These are phyloP conservation scores for Metschnikowia arizonensis DNA, from an alignment of 805 yeast genomes.

Conservation along the genomic window DNA sequence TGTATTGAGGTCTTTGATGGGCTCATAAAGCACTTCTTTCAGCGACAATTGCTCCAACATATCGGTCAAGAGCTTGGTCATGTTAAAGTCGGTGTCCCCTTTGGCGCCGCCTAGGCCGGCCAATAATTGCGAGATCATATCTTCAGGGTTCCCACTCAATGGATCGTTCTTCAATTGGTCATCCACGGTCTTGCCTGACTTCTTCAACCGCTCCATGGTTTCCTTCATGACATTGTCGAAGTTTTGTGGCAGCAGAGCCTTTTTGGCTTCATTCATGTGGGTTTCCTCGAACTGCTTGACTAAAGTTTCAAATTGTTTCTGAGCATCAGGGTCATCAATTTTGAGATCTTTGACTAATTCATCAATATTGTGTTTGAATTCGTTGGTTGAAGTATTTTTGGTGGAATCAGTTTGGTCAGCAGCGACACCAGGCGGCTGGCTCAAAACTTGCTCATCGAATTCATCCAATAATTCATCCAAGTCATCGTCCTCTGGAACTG, in stretches of 20 bases:
- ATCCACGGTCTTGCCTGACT: slow-evolving; percentile 69
- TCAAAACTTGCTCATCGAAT: slow-evolving; percentile 66
- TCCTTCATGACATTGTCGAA: slow-evolving; percentile 75
- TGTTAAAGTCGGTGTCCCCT: slow-evolving; percentile 49
- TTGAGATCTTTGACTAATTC: slow-evolving; percentile 46
- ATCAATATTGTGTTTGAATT: slow-evolving; percentile 31
- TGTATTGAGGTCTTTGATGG: slow-evolving; percentile 71
- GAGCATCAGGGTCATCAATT: slow-evolving; percentile 50
- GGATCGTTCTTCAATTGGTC: slow-evolving; percentile 48
- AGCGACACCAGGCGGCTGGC: slow-evolving; percentile 55
- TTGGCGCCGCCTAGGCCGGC: slow-evolving; percentile 41
- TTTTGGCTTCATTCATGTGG: slow-evolving; percentile 30
- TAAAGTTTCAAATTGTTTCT: slow-evolving; percentile 47
- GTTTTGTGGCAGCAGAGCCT: slow-evolving; percentile 32
- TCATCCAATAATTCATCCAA: slow-evolving; percentile 84
- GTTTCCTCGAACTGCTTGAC: slow-evolving; percentile 39
- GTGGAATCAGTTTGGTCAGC: slow-evolving; percentile 9
- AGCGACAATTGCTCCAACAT: slow-evolving; percentile 80
- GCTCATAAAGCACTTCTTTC: slow-evolving; percentile 82
- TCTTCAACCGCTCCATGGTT: slow-evolving; percentile 76
- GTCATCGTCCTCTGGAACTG: slow-evolving; percentile 51
- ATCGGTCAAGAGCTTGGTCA: slow-evolving; percentile 59
- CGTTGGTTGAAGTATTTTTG: slow-evolving; percentile 30
- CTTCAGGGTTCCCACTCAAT: slow-evolving; percentile 36
- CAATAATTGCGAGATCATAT: slow-evolving; percentile 62